Conservation (phyloP, 345 rosid genomes). For the Iberis pinnata region DNA sequence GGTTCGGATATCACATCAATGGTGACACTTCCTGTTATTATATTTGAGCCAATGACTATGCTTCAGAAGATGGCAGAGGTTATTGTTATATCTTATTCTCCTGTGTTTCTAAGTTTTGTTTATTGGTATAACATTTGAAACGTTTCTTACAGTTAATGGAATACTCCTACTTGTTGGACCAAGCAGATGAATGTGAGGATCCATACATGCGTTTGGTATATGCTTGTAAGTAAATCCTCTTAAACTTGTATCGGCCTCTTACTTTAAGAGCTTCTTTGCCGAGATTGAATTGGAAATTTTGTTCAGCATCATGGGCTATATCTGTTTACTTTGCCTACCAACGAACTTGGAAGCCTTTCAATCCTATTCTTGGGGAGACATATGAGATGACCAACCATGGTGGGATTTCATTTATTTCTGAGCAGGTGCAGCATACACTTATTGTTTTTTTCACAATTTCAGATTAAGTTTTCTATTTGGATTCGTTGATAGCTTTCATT, state of each 20-base stretch:
- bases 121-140: not conserved
- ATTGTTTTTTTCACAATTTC: not conserved
- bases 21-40: constrained; percentile 91
- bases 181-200: constrained; percentile 88
- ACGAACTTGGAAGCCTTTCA: constrained; percentile 94
- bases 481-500: not conserved
- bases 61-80: constrained; percentile 97
- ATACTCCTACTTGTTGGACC: constrained; percentile 69
- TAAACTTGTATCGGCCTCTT: constrained; percentile 8
- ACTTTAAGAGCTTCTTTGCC: not conserved
- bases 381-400: constrained; percentile 79
- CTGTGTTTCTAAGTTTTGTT: not conserved
- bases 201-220: constrained; percentile 79
- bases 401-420: constrained; percentile 66
- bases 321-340: constrained; percentile 79
- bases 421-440: constrained; percentile 51
- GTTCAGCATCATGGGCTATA: constrained; percentile 77
- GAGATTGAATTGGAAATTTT: constrained; percentile 11
- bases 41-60: constrained; percentile 95
- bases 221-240: constrained; percentile 45
- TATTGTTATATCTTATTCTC: constrained; percentile 15
- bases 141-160: constrained; percentile 67
- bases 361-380: constrained; percentile 97
- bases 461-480: not conserved
- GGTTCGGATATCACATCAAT: constrained; percentile 86